phyloP scores from a whole-genome alignment of 2,329 filamentous ascomycete genomes.

The Escovopsis weberi region DNA sequence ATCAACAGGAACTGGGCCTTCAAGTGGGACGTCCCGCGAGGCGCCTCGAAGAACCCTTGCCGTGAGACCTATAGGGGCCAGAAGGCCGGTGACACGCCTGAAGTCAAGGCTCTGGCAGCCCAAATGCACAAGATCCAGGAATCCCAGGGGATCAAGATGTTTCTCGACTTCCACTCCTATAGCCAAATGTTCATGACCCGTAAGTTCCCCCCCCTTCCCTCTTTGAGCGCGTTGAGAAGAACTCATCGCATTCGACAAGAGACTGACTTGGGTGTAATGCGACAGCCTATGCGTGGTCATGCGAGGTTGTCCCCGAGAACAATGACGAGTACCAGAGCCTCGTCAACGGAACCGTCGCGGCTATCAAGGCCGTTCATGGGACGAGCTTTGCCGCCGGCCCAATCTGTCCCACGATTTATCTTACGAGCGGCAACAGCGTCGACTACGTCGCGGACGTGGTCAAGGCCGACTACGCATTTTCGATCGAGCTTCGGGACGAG shows the following conservation, averaged over 20 bases:
- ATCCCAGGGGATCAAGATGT: conserved; percentile 39
- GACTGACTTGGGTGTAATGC: not conserved
- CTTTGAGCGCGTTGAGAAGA: conserved; percentile 11
- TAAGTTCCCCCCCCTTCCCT: conserved; percentile 33
- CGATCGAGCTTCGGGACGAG: conserved; percentile 23
- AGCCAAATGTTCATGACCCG: conserved; percentile 44
- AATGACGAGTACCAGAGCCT: conserved; percentile 33
- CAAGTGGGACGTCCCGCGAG: conserved; percentile 34
- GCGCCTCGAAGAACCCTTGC: conserved; percentile 37
- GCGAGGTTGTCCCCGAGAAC: conserved; percentile 30
- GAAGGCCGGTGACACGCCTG: conserved; percentile 31
- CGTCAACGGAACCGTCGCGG: conserved; percentile 31
- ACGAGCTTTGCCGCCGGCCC: conserved; percentile 29
- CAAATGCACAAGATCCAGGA: conserved; percentile 19
- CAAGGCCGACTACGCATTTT: conserved; percentile 26
- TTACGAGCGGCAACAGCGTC: conserved; percentile 31
- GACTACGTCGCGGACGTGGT: conserved; percentile 31
- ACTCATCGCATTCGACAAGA: too few relatives aligned
- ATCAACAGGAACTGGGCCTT: conserved; percentile 48
- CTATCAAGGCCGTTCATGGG: conserved; percentile 31
- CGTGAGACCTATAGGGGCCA: conserved; percentile 32
- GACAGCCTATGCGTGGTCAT: conserved; percentile 43
- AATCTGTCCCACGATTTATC: conserved; percentile 48
- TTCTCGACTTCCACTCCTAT: conserved; percentile 52
- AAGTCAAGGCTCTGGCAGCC: conserved; percentile 32